These are phyloP conservation scores for Lentinula guzmanii DNA, from an alignment of 768 basidiomycete species.

Conservation along the genomic window DNA sequence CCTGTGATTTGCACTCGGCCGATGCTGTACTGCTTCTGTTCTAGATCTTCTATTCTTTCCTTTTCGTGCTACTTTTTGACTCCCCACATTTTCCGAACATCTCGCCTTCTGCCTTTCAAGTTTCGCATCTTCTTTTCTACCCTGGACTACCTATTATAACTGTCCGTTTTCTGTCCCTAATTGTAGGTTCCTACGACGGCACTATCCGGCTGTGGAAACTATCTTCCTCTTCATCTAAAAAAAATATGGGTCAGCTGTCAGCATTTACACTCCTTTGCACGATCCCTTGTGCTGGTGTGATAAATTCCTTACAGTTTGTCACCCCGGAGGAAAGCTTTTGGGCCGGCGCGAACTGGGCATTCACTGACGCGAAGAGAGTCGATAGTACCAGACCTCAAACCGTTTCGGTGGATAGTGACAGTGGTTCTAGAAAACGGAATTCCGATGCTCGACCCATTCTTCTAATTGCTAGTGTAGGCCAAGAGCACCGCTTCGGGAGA, in stretches of 20 bases:
- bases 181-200: conserved; percentile 89
- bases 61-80: not conserved
- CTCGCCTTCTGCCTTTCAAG: not conserved
- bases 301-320: conserved; percentile 87
- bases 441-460: conserved; percentile 32
- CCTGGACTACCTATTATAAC: not conserved
- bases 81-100: not conserved
- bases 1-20: not conserved
- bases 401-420: not conserved
- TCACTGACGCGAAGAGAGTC: conserved; percentile 4
- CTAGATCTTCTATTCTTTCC: not conserved
- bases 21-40: not conserved
- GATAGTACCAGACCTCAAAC: not conserved
- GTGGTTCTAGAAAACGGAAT: conserved; percentile 4
- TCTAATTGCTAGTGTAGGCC: conserved; percentile 75
- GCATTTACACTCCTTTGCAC: conserved; percentile 66
- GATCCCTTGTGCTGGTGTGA: conserved; percentile 66
- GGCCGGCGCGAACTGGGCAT: conserved; percentile 28
- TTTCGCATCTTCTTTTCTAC: not conserved
- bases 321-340: conserved; percentile 45
- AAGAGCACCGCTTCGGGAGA: conserved; percentile 86
- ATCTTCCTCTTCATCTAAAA: not conserved
- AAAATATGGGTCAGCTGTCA: conserved; percentile 48
- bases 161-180: not conserved
- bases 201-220: conserved; percentile 88